Conservation (phyloP, 768 basidiomycete genomes). For the Trametopsis cervina region DNA sequence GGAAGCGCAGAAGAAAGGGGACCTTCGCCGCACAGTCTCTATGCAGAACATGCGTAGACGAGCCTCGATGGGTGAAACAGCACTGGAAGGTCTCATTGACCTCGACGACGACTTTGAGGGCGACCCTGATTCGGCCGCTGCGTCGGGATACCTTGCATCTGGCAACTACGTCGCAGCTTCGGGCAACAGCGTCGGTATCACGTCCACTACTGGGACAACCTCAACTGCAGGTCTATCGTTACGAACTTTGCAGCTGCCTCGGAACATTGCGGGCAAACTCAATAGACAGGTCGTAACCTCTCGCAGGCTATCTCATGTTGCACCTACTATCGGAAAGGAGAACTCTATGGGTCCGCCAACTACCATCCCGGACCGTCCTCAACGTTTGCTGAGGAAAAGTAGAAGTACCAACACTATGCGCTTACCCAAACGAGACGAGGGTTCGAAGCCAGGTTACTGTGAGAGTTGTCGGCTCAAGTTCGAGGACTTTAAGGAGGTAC, state of each 20-base stretch:
- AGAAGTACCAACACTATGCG: conserved; percentile 74
- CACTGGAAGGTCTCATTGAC: conserved; percentile 36
- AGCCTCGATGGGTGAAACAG: conserved; percentile 30
- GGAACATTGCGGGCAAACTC: conserved; percentile 46
- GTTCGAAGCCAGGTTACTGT: conserved; percentile 91
- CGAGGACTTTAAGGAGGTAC: conserved; percentile 75
- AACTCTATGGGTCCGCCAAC: conserved; percentile 65
- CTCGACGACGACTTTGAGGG: conserved; percentile 33
- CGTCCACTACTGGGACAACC: conserved; percentile 85
- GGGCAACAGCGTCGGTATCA: conserved; percentile 90
- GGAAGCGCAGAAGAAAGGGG: conserved; percentile 36
- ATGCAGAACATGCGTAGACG: conserved; percentile 69
- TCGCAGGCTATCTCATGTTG: conserved; percentile 32
- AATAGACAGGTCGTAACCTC: conserved; percentile 65
- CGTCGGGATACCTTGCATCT: conserved; percentile 66
- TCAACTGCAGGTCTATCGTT: conserved; percentile 46
- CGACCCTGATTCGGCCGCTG: conserved; percentile 46
- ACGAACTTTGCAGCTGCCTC: conserved; percentile 43
- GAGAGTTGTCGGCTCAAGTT: conserved; percentile 93
- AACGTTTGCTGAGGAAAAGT: conserved; percentile 56
- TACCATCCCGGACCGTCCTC: conserved; percentile 45
- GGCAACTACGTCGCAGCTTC: conserved; percentile 81
- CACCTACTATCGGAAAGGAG: conserved; percentile 26
- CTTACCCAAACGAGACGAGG: conserved; percentile 76
- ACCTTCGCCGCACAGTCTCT: conserved; percentile 68